phyloP scores from a whole-genome alignment of 2,329 filamentous ascomycete genomes.

The Nannizziopsis arthrosporioides region DNA sequence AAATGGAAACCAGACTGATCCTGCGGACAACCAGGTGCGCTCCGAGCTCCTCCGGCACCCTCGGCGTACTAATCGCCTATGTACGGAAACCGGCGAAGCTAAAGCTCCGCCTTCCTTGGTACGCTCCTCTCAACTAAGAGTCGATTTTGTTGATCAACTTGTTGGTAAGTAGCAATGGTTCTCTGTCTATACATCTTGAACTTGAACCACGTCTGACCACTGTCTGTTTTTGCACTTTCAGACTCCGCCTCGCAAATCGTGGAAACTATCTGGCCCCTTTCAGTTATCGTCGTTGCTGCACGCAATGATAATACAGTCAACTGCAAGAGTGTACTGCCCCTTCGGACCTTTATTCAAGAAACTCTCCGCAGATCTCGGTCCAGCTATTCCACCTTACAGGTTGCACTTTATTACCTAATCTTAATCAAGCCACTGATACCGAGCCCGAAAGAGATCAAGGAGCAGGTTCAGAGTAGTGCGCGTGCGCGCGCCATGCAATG shows the following conservation, averaged over 20 bases:
- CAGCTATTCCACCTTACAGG: constrained; percentile 93
- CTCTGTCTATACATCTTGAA: constrained; percentile 26
- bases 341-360: constrained; percentile 95
- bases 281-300: constrained; percentile 55
- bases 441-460: constrained; percentile 70
- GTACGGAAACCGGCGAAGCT: constrained; percentile 43
- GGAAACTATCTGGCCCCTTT: constrained; percentile 91
- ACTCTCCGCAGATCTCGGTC: constrained; percentile 88
- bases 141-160: constrained; percentile 90
- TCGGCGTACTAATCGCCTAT: constrained; percentile 39
- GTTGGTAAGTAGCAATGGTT: constrained; percentile 61
- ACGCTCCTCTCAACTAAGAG: constrained; percentile 81
- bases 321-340: constrained; percentile 66
- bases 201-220: constrained; percentile 20
- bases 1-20: constrained; percentile 22
- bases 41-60: constrained; percentile 40
- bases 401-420: constrained; percentile 90
- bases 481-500: constrained; percentile 76
- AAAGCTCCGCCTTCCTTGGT: constrained; percentile 63
- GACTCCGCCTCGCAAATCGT: constrained; percentile 97
- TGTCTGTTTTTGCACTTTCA: constrained; percentile 18
- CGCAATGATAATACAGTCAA: constrained; percentile 54
- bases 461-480: constrained; percentile 63
- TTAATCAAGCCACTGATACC: constrained; percentile 86
- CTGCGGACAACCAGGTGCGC: constrained; percentile 26